Percentiles rank a stretch among this genome's conserved stretches.
These are phyloP conservation scores for Aspergillus bridgeri DNA, from an alignment of 495 filamentous ascomycete genomes.

Conservation along the genomic window DNA sequence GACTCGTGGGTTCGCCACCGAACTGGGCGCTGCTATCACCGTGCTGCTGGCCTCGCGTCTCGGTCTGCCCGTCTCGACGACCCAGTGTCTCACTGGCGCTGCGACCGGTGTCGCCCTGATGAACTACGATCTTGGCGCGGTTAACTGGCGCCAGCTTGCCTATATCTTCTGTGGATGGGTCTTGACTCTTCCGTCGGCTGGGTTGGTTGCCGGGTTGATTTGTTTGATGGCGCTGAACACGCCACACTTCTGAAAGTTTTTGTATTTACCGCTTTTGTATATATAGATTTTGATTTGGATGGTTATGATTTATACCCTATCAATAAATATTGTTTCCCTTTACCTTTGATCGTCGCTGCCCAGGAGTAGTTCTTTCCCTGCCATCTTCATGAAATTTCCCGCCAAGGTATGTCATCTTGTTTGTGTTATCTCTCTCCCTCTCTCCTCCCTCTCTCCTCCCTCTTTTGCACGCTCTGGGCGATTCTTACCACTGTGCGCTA, in stretches of 20 bases:
- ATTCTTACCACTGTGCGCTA: not conserved
- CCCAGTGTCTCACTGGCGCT: constrained; percentile 39
- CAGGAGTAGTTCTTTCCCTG: not conserved
- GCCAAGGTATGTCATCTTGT: too few species aligned
- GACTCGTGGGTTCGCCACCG: constrained; percentile 64
- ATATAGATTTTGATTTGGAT: not conserved
- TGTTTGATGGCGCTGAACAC: constrained; percentile 40
- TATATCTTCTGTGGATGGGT: constrained; percentile 39
- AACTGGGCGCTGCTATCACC: constrained; percentile 66
- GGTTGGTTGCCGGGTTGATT: constrained; percentile 31
- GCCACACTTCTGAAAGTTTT: constrained; percentile 26
- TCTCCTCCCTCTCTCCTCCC: too few species aligned
- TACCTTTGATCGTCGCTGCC: not conserved
- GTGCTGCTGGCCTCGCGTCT: constrained; percentile 63
- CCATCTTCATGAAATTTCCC: too few species aligned
- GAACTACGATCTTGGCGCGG: constrained; percentile 36
- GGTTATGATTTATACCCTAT: not conserved
- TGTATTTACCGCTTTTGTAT: not conserved
- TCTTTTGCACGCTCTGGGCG: too few species aligned
- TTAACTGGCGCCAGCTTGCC: constrained; percentile 38
- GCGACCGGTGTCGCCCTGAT: constrained; percentile 37
- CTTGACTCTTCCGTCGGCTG: constrained; percentile 38
- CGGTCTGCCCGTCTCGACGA: constrained; percentile 39
- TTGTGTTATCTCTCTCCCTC: too few species aligned
- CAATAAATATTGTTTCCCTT: not conserved